Conservation (phyloP, 2,329 filamentous ascomycete genomes). For the Daldinia sp. region DNA sequence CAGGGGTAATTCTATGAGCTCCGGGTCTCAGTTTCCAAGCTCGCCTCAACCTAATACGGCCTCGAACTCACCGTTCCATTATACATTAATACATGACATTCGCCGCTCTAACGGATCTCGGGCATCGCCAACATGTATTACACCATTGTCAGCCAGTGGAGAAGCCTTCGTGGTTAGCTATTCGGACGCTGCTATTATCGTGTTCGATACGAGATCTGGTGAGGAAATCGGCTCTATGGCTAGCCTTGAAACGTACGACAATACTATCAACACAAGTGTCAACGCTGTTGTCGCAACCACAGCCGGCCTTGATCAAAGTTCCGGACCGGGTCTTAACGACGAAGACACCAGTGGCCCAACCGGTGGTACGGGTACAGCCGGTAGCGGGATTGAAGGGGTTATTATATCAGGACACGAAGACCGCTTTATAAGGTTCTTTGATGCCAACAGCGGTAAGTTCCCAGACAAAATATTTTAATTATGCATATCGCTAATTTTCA, state of each 20-base stretch:
- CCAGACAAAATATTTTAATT: not conserved
- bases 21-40: constrained; percentile 88
- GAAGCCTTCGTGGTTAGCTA: constrained; percentile 94
- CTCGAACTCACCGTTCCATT: constrained; percentile 84
- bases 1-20: constrained; percentile 91
- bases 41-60: constrained; percentile 89
- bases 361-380: constrained; percentile 69
- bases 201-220: constrained; percentile 91
- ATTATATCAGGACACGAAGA: constrained; percentile 98
- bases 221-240: constrained; percentile 94
- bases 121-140: constrained; percentile 88
- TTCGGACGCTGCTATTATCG: constrained; percentile 85
- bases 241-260: constrained; percentile 92
- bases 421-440: constrained; percentile 94
- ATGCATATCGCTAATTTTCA: not conserved
- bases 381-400: constrained; percentile 86
- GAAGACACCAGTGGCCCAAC: constrained; percentile 85
- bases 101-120: constrained; percentile 69
- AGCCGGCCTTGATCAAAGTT: constrained; percentile 77
- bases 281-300: constrained; percentile 92
- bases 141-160: constrained; percentile 82
- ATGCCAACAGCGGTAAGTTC: constrained; percentile 94
- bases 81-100: constrained; percentile 89
- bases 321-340: constrained; percentile 67
- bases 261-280: constrained; percentile 78